A percentile compares a stretch with the other conserved stretches of the same genome.
These are phyloP conservation scores for Leptosphaerulina australis DNA, from an alignment of 2,329 filamentous ascomycete genomes.

Conservation along the genomic window DNA sequence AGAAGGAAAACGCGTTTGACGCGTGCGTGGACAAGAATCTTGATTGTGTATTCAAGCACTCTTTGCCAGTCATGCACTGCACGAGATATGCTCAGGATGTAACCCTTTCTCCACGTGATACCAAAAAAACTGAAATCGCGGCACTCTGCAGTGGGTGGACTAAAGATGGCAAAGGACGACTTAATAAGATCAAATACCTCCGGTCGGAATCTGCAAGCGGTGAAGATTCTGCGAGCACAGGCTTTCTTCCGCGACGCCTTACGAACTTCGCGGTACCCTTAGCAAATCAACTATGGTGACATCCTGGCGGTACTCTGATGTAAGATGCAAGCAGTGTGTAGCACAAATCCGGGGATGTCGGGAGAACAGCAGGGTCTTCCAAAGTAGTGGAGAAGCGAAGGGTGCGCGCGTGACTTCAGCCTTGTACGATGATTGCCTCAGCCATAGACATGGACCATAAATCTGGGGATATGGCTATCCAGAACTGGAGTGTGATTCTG, in stretches of 20 bases:
- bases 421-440: conserved; percentile 6
- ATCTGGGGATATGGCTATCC: not conserved
- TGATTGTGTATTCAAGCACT: not conserved
- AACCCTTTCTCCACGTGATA: not conserved
- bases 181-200: conserved; percentile 16
- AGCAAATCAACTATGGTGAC: conserved; percentile 1
- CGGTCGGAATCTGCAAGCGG: conserved; percentile 20
- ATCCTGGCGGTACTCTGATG: not conserved
- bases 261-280: conserved; percentile 4
- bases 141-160: conserved; percentile 2
- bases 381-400: conserved; percentile 7
- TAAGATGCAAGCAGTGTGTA: conserved; percentile 18
- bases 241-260: not conserved
- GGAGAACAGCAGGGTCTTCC: not conserved
- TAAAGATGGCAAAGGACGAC: not conserved
- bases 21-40: conserved; percentile 3
- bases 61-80: not conserved
- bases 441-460: conserved; percentile 4
- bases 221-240: conserved; percentile 18
- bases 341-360: conserved; percentile 13
- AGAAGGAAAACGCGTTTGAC: conserved; percentile 1
- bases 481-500: not conserved
- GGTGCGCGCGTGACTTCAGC: conserved; percentile 8
- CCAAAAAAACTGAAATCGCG: not conserved
- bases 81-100: not conserved